Percentiles rank a stretch among this genome's conserved stretches.
These are phyloP conservation scores for Puya raimondii DNA, from an alignment of 176 grass and related monocot species.

Conservation along the genomic window DNA sequence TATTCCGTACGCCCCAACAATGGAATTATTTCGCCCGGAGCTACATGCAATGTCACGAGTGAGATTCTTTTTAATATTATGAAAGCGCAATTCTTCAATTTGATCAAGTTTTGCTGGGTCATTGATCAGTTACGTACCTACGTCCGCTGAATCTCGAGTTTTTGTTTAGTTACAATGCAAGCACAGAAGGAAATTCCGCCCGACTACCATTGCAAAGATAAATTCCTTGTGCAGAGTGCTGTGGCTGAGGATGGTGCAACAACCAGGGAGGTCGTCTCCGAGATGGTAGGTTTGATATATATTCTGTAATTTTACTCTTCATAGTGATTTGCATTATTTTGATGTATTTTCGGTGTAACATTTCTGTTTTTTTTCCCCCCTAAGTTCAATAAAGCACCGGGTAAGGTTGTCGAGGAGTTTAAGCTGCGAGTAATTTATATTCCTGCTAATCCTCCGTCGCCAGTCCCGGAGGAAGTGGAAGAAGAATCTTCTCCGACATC, in stretches of 20 bases:
- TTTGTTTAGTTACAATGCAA: slow-evolving; percentile 61
- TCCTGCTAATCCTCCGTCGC: slow-evolving; percentile 87
- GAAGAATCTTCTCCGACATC: slow-evolving; percentile 46
- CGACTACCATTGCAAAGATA: slow-evolving; percentile 89
- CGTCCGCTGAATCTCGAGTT: not conserved
- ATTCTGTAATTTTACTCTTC: slow-evolving; percentile 18
- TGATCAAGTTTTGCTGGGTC: not conserved
- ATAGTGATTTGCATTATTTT: not conserved
- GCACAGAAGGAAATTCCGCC: slow-evolving; percentile 65
- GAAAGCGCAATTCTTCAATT: not conserved
- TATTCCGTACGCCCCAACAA: slow-evolving; percentile 74
- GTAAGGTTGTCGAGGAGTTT: slow-evolving; percentile 69
- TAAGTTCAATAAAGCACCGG: slow-evolving; percentile 56
- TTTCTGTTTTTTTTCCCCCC: no score
- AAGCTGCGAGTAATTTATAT: slow-evolving; percentile 85
- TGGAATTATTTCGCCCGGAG: slow-evolving; percentile 45
- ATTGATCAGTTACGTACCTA: not conserved
- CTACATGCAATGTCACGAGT: slow-evolving; percentile 49
- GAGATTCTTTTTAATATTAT: not conserved
- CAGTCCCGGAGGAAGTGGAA: slow-evolving; percentile 80
- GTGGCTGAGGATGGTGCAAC: slow-evolving; percentile 23
- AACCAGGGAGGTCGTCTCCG: slow-evolving; percentile 48
- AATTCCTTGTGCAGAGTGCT: slow-evolving; percentile 79
- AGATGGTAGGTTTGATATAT: slow-evolving; percentile 35
- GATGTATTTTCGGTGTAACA: slow-evolving; percentile 15